These are phyloP conservation scores for Nakazawaea ernobii DNA, from an alignment of 805 yeast species.

Conservation along the genomic window DNA sequence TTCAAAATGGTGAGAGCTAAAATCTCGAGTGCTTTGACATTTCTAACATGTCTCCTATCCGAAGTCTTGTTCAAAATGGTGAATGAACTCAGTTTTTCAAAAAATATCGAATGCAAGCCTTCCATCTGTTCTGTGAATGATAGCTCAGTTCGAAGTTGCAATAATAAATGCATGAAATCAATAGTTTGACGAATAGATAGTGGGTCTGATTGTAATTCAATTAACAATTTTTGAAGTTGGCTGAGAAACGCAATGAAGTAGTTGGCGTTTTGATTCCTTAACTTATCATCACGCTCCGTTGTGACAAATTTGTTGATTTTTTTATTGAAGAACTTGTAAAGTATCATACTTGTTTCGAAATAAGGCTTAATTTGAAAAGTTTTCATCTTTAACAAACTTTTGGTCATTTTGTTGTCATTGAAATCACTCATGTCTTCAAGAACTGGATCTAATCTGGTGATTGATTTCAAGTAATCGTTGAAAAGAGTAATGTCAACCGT, in stretches of 20 bases:
- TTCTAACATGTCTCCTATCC: neutral
- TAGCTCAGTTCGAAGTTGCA: neutral
- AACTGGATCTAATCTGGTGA: neutral
- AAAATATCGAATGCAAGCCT: neutral
- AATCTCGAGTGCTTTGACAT: slow-evolving; percentile 6
- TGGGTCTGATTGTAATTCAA: neutral
- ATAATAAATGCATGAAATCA: neutral
- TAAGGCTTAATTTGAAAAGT: slow-evolving; percentile 1
- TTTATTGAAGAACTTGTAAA: slow-evolving; percentile 3
- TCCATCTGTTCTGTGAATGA: neutral
- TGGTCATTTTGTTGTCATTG: neutral
- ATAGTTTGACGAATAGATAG: neutral
- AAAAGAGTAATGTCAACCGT: slow-evolving; percentile 1
- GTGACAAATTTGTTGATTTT: neutral
- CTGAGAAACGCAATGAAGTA: neutral
- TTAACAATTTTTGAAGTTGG: neutral
- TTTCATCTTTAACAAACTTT: neutral
- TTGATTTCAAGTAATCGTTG: slow-evolving; percentile 3
- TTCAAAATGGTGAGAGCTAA: neutral
- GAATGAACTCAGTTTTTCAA: neutral
- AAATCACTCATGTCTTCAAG: neutral
- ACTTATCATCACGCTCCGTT: neutral
- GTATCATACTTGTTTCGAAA: slow-evolving; percentile 2
- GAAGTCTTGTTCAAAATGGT: neutral
- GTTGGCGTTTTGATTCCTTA: neutral